Evolutionary conservation across 371 early-diverging fungal species (phyloP), one percentile per base, ranked within the genome.

Genomic region (Mortierella sp.): DNA sequence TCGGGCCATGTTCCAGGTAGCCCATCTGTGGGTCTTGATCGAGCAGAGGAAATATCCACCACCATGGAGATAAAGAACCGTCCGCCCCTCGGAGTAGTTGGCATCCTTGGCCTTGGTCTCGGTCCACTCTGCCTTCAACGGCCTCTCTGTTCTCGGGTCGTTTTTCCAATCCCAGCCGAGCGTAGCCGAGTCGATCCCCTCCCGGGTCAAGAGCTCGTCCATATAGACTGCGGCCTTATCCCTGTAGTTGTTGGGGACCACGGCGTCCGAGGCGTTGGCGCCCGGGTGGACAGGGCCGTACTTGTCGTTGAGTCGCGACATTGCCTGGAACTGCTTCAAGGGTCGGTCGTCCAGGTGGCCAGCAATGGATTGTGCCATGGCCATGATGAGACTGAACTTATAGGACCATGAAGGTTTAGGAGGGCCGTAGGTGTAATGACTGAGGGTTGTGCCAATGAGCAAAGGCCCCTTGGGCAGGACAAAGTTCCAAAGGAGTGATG

Each of bases 111-210:
- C 65, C 31, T 67, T 77, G 13, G 71, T 53, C 70, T 77, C 77
- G 14, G 82, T 81, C 82, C 82, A 81, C 34, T 81, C 82, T 0
- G 71, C 82, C 63, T 61, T 70, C 19, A 77, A 63, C 7, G 77
- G 78, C 45, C 71, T 68, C 41, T 74, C 71, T 0, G 71, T 69
- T 40, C 74, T 61, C 6, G 78, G 82, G 43, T 81, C 82, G 14
- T 77, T 61, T 43, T 61, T 67, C 82, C 82, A 81, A 34, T 81
- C 82, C 82, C 82, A 81, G 41, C 82, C 82, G 45, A 81, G 61
- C 29, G 58, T 67, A 1, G 63, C 44, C 1, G 70, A 43, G 40
- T 81, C 77, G 44, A 81, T 47, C 8, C 72, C 74, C 53, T 81
- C 74, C 7, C 58, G 50, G n/a, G 39, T 68, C 45, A 81, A 67